Base-by-base conservation (phyloP, 805 yeast genomes). In the Debaryomyces castellii region DNA sequence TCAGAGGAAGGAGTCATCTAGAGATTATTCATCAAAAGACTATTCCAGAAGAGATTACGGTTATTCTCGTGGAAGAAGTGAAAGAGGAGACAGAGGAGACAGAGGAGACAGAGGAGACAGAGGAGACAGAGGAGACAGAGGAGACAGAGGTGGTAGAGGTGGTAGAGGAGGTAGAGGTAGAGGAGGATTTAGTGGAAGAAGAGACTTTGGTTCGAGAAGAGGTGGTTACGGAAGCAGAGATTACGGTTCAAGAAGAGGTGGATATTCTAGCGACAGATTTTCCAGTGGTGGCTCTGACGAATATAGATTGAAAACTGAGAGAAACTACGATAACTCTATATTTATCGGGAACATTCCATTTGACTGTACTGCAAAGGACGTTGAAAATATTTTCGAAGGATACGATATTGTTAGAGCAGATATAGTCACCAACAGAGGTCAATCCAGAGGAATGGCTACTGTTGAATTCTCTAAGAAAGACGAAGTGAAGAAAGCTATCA, bases 361-460 rank as follows among this genome's bases (percentile, higher is more conserved):
- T 59, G 80, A 78, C 42, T 73, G 81, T 51, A 76, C 82, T 27
- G 77, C 87, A 54, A 66, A 70, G 41, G 84, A 84, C 30, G 69
- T 87, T 43, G 80, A 79, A 58, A 82, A 74, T 14, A 73, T 77
- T 51, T 87, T 87, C 63, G 66, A 73, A n/a, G 60, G 60, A 20
- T 69, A 64, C 52, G 78, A 74, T 23, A 85, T 90, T 44, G 75
- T 83, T 17, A 78, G 88, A 51, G 96, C 96, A 3, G 97, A 90
- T 63, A 84, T 91, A 43, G 85, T 89, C 38, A 82, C 84, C 2
- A 76, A 80, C 49, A 80, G 84, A 54, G 95, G 95, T 46, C 85
- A 85, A 58, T 85, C 89, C 59, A 76, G 92, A 67, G 96, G 96
- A 51, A 86, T 85, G 92, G 92, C 91, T 34, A 88, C 96, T 20